These are phyloP conservation scores for Escovopsis weberi DNA, from an alignment of 2,329 filamentous ascomycete species.

Conservation along the genomic window DNA sequence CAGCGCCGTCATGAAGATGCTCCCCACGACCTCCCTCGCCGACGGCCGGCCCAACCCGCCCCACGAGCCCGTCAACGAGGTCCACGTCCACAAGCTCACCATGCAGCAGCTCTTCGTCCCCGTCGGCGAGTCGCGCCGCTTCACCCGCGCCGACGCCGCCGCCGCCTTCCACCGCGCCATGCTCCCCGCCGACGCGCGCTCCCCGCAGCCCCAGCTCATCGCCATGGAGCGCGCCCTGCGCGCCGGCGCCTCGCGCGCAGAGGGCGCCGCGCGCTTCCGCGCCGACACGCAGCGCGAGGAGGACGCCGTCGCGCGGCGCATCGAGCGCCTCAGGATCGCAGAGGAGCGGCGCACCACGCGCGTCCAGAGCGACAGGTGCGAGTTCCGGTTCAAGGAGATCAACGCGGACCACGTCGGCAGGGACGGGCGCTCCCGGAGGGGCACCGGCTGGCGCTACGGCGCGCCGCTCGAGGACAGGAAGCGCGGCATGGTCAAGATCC, in stretches of 20 bases:
- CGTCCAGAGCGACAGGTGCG: slow-evolving; percentile 37
- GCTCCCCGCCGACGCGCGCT: slow-evolving; percentile 44
- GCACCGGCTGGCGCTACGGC: slow-evolving; percentile 49
- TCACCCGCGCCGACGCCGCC: slow-evolving; percentile 51
- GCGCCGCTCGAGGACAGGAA: slow-evolving; percentile 47
- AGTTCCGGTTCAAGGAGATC: slow-evolving; percentile 48
- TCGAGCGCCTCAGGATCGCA: slow-evolving; percentile 17
- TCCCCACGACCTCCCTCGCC: slow-evolving; percentile 53
- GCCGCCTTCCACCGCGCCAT: slow-evolving; percentile 46
- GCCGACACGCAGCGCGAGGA: slow-evolving; percentile 29
- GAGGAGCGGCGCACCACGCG: slow-evolving; percentile 28
- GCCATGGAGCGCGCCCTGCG: slow-evolving; percentile 35
- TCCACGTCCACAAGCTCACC: slow-evolving; percentile 46
- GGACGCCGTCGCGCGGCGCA: slow-evolving; percentile 21
- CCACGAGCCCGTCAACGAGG: slow-evolving; percentile 50
- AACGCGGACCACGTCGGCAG: slow-evolving; percentile 41
- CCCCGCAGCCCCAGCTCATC: slow-evolving; percentile 49
- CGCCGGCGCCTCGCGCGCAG: slow-evolving; percentile 19
- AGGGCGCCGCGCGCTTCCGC: slow-evolving; percentile 27
- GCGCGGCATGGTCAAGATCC: slow-evolving; percentile 53
- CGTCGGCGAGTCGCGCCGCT: slow-evolving; percentile 46
- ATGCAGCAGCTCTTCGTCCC: slow-evolving; percentile 52
- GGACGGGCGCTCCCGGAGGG: slow-evolving; percentile 35
- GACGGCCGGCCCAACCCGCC: slow-evolving; percentile 30
- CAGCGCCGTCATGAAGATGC: slow-evolving; percentile 62